Evolutionary conservation across 176 grass and related monocot species (phyloP).

Genomic region (Raddia guianensis): DNA sequence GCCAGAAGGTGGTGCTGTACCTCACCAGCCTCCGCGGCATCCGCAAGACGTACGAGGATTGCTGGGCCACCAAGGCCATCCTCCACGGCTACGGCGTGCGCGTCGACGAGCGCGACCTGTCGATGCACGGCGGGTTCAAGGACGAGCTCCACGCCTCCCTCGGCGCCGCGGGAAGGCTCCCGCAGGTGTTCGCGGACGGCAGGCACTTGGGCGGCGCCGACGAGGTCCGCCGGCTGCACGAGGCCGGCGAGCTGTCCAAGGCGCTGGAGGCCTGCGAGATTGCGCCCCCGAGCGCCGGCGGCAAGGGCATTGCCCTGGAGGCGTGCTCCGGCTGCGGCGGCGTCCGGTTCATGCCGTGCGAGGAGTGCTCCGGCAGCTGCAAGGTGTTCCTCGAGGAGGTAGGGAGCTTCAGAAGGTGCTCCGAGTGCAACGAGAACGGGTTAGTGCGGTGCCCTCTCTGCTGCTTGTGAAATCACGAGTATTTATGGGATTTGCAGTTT

Average conservation of each 20-base stretch:
- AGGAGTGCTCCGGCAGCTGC: conserved; percentile 95
- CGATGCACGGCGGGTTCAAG: conserved; percentile 85
- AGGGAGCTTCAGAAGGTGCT: conserved; percentile 69
- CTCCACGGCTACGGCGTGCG: conserved; percentile 71
- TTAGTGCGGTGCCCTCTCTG: conserved; percentile 78
- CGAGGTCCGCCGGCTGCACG: conserved; percentile 73
- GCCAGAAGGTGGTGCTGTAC: conserved; percentile 70
- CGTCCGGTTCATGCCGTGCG: conserved; percentile 83
- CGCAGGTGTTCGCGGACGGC: conserved; percentile 72
- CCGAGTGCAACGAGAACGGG: conserved; percentile 96
- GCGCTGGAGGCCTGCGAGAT: conserved; percentile 63
- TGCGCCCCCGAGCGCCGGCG: conserved; percentile 28
- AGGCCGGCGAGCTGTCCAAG: conserved; percentile 59
- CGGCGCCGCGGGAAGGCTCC: conserved; percentile 50
- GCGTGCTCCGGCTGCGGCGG: conserved; percentile 83
- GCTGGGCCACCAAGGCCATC: conserved; percentile 63
- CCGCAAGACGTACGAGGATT: conserved; percentile 90
- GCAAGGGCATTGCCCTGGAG: conserved; percentile 33
- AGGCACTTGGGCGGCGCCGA: conserved; percentile 68
- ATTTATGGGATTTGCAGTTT: conserved; percentile 17
- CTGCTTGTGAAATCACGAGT: conserved; percentile 43
- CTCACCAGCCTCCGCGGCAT: conserved; percentile 88
- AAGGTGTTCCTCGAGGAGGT: conserved; percentile 82
- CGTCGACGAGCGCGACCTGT: conserved; percentile 90
- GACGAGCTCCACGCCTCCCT: conserved; percentile 70